These are phyloP conservation scores for Saccharomycopsis synnaedendra DNA, from an alignment of 805 yeast species.

Conservation along the genomic window DNA sequence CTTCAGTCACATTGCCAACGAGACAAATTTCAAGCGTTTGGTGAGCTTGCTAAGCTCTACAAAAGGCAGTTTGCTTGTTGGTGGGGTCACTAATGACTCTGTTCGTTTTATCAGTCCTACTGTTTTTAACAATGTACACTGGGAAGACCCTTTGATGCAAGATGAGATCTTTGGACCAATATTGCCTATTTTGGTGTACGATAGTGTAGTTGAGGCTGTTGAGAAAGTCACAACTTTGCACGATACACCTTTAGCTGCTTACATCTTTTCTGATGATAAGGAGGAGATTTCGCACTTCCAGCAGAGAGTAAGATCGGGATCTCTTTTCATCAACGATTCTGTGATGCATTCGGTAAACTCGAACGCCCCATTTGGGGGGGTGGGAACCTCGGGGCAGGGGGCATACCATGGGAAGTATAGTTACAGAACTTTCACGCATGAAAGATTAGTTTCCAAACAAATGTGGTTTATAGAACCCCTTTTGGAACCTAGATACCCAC, in stretches of 20 bases:
- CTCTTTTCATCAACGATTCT: conserved; percentile 57
- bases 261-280: conserved; percentile 45
- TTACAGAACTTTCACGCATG: conserved; percentile 56
- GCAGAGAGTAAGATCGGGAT: conserved; percentile 58
- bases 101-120: conserved; percentile 61
- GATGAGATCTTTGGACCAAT: conserved; percentile 81
- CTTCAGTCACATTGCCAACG: conserved; percentile 55
- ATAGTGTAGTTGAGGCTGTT: conserved; percentile 26
- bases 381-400: conserved; percentile 79
- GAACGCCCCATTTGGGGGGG: conserved; percentile 82
- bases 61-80: conserved; percentile 41
- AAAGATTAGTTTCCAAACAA: conserved; percentile 54
- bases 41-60: conserved; percentile 32
- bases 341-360: conserved; percentile 57
- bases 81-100: conserved; percentile 29
- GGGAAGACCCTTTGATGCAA: conserved; percentile 63
- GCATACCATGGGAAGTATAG: conserved; percentile 69
- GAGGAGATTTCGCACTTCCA: conserved; percentile 39
- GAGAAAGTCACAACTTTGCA: conserved; percentile 32
- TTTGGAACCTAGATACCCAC: conserved; percentile 57
- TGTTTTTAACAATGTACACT: conserved; percentile 46
- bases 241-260: conserved; percentile 76
- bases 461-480: conserved; percentile 53
- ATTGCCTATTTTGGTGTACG: conserved; percentile 56
- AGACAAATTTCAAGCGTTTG: conserved; percentile 39